Evolutionary conservation across 805 yeast genomes (phyloP).

Genomic region (Metschnikowia similis): DNA sequence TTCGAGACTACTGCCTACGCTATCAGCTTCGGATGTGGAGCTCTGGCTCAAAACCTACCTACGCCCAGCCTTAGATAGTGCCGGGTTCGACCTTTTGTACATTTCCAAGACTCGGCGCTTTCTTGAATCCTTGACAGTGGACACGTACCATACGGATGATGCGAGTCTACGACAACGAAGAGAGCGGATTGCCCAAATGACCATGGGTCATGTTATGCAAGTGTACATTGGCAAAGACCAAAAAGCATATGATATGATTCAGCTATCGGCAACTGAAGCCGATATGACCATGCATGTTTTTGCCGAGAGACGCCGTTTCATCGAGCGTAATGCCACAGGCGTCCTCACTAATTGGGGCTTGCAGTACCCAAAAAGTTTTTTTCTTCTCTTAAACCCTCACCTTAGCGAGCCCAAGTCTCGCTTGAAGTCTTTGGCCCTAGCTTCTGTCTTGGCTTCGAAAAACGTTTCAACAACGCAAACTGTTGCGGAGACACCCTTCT

Average conservation of each 20-base stretch:
- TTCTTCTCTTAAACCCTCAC: conserved; percentile 32
- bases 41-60: conserved; percentile 50
- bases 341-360: conserved; percentile 42
- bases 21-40: conserved; percentile 25
- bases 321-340: conserved; percentile 39
- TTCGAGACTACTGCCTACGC: conserved; percentile 28
- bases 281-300: conserved; percentile 28
- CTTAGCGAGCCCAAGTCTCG: conserved; percentile 33
- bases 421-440: conserved; percentile 33
- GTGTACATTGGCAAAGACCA: conserved; percentile 22
- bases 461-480: conserved; percentile 23
- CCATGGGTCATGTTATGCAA: conserved; percentile 23
- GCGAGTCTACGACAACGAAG: conserved; percentile 17
- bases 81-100: conserved; percentile 44
- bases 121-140: conserved; percentile 19
- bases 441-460: conserved; percentile 30
- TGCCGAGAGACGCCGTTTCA: conserved; percentile 49
- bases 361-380: conserved; percentile 33
- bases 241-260: conserved; percentile 16
- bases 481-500: conserved; percentile 33
- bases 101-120: conserved; percentile 29
- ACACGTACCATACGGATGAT: conserved; percentile 20
- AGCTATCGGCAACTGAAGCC: conserved; percentile 11
- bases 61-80: conserved; percentile 54
- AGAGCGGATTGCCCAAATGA: conserved; percentile 17